Conservation (phyloP, 2,329 filamentous ascomycete species). For the Fusarium caatingaense region DNA sequence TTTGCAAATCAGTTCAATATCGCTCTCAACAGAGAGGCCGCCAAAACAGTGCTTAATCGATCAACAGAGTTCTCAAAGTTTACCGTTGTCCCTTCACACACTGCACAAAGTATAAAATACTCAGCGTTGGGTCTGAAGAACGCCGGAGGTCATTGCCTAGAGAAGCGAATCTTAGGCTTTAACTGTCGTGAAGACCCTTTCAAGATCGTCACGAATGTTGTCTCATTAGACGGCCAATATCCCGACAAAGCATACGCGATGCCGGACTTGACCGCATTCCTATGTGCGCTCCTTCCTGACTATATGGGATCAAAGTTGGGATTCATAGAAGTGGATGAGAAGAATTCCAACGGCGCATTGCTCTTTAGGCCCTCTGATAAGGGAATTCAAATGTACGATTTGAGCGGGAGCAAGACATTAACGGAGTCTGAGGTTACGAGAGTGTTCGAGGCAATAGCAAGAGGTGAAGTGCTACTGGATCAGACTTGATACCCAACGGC, state of each 20-base stretch:
- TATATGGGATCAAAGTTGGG: constrained; percentile 12
- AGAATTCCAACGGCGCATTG: constrained; percentile 26
- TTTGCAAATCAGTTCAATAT: constrained; percentile 44
- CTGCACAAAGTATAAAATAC: constrained; percentile 42
- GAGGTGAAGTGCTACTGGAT: constrained; percentile 4
- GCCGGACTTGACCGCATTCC: constrained; percentile 39
- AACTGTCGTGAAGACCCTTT: constrained; percentile 41
- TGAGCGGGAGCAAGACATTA: constrained; percentile 6
- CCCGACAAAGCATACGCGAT: constrained; percentile 28
- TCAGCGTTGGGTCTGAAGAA: constrained; percentile 24
- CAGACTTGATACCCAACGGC: constrained; percentile 26
- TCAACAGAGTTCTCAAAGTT: constrained; percentile 33
- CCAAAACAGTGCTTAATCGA: constrained; percentile 28
- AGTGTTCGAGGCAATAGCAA: constrained; percentile 1
- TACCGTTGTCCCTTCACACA: constrained; percentile 41
- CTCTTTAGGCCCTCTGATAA: constrained; percentile 25
- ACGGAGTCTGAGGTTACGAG: constrained; percentile 6
- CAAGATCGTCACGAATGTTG: constrained; percentile 31
- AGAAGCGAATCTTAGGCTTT: constrained; percentile 39
- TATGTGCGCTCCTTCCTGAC: constrained; percentile 26
- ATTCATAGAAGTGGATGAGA: constrained; percentile 18
- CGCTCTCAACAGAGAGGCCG: constrained; percentile 35
- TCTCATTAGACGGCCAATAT: constrained; percentile 34
- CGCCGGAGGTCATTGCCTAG: constrained; percentile 29
- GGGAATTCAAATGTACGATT: constrained; percentile 38